A percentile compares a stretch with the other conserved stretches of the same genome.
phyloP scores from a whole-genome alignment of 2,329 filamentous ascomycete species.

The Colletotrichum lupini region DNA sequence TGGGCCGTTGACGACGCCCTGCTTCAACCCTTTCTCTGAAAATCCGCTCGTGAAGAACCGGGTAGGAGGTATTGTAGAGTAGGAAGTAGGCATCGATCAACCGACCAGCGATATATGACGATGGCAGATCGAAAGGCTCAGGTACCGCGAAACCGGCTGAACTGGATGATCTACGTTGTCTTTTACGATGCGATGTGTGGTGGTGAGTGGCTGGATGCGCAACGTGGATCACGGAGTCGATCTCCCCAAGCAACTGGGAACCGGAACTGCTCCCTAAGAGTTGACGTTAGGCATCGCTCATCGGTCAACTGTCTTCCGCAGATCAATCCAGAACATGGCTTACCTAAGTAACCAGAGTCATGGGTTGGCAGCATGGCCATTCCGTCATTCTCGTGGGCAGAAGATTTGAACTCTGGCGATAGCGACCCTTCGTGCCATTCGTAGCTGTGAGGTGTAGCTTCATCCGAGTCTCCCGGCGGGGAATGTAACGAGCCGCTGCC shows the following conservation, averaged over 20 bases:
- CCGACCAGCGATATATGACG: slow-evolving; percentile 31
- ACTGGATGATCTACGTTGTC: slow-evolving; percentile 7
- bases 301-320: background rate
- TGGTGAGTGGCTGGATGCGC: background rate
- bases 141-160: background rate
- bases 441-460: slow-evolving; percentile 27
- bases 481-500: too few relatives aligned
- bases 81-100: slow-evolving; percentile 56
- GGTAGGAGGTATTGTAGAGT: slow-evolving; percentile 57
- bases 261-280: slow-evolving; percentile 41
- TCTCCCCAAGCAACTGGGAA: slow-evolving; percentile 41
- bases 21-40: slow-evolving; percentile 49
- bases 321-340: background rate
- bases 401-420: slow-evolving; percentile 22
- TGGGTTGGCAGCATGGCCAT: slow-evolving; percentile 40
- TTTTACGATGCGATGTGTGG: background rate
- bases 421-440: slow-evolving; percentile 39
- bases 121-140: slow-evolving; percentile 24
- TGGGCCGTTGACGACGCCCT: slow-evolving; percentile 23
- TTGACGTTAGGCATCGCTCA: background rate
- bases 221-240: slow-evolving; percentile 29
- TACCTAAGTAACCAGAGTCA: slow-evolving; percentile 42
- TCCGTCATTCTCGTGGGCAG: slow-evolving; percentile 37
- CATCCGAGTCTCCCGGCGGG: slow-evolving; percentile 4
- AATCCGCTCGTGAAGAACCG: slow-evolving; percentile 57